Percentiles rank a stretch among this genome's conserved stretches.
phyloP scores from a whole-genome alignment of 257 asterid genomes.

The Fraxinus pennsylvanica region DNA sequence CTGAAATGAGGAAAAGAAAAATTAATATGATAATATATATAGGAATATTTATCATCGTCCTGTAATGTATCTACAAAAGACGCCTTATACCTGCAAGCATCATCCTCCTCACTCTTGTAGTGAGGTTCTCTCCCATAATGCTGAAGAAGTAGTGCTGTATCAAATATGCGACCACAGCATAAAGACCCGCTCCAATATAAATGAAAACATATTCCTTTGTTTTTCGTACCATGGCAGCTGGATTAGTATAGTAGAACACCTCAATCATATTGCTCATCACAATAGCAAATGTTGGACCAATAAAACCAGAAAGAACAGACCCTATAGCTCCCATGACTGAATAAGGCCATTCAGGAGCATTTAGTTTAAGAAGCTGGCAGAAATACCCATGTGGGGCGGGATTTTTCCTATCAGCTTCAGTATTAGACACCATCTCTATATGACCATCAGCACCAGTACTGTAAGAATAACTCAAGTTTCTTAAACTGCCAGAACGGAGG shows the following conservation, averaged over 20 bases:
- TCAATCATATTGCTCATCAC: slow-evolving; percentile 60
- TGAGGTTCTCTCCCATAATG: slow-evolving; percentile 59
- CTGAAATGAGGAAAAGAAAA: slow-evolving; percentile 34
- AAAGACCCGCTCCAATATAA: slow-evolving; percentile 54
- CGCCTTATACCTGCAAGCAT: too few relatives aligned
- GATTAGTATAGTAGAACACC: slow-evolving; percentile 50
- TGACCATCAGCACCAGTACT: slow-evolving; percentile 98
- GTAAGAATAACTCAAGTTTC: slow-evolving; percentile 86
- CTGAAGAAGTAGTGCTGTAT: slow-evolving; percentile 59
- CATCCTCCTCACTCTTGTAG: slow-evolving; percentile 61
- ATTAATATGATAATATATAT: not conserved
- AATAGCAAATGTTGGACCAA: slow-evolving; percentile 55
- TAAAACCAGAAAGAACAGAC: slow-evolving; percentile 34
- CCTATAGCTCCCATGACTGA: slow-evolving; percentile 93
- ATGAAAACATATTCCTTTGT: slow-evolving; percentile 52
- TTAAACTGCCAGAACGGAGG: slow-evolving; percentile 94
- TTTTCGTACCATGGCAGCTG: slow-evolving; percentile 48
- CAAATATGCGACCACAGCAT: slow-evolving; percentile 56
- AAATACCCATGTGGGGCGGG: slow-evolving; percentile 86
- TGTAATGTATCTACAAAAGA: too few relatives aligned
- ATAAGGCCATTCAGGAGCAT: slow-evolving; percentile 99
- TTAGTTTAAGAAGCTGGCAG: slow-evolving; percentile 75
- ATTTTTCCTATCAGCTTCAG: slow-evolving; percentile 82
- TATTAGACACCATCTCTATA: slow-evolving; percentile 90
- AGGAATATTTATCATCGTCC: not conserved